Evolutionary conservation across 2,329 filamentous ascomycete genomes (phyloP), one percentile per base, ranked within the genome.

Genomic region (Colletotrichum neosansevieriae): DNA sequence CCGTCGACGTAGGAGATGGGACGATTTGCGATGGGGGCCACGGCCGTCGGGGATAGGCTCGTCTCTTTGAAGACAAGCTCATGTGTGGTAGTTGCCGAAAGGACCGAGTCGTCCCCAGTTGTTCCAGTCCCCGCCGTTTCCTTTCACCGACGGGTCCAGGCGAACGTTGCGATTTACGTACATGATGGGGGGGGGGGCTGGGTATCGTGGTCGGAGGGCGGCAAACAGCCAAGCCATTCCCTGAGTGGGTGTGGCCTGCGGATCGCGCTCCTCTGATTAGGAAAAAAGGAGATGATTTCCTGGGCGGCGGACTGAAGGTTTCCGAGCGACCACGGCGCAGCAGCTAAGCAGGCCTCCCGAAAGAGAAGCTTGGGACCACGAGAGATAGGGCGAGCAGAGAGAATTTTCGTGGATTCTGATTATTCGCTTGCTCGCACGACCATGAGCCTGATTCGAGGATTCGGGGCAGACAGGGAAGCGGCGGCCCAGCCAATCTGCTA

Each of bases 81-180:
- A 65, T 54, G 65, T 65, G 65, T 59, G 40, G 40, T 63, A 53
- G 61, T 68, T 68, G 65, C 65, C 65, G 61, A 68, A 40, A 65
- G 34, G 53, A 56, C 65, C 65, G 65, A 65, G 61, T 65, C 65
- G 61, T 59, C 65, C 54, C 53, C 45, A 58, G 50, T 45, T 61
- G 62, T 44, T 47, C 47, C 61, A 65, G 54, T 68, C 60, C 45
- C 65, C 47, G 54, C 61, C 65, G 40, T 65, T 68, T 59, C 58
- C 65, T 47, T 68, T 68, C 61, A 65, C 65, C 61, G 49, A 68
- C 57, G 61, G 61, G 65, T 19, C 38, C 38, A 51, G 45, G 57
- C 36, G 21, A 68, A 53, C 60, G 60, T 68, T 64, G 44, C 53
- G 47, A 64, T 51, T 68, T 68, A 65, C 65, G 61, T 59, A 68